A percentile compares a stretch with the other conserved stretches of the same genome.
These are phyloP conservation scores for Patellifolia procumbens DNA, from an alignment of 179 eudicot genomes.

Conservation along the genomic window DNA sequence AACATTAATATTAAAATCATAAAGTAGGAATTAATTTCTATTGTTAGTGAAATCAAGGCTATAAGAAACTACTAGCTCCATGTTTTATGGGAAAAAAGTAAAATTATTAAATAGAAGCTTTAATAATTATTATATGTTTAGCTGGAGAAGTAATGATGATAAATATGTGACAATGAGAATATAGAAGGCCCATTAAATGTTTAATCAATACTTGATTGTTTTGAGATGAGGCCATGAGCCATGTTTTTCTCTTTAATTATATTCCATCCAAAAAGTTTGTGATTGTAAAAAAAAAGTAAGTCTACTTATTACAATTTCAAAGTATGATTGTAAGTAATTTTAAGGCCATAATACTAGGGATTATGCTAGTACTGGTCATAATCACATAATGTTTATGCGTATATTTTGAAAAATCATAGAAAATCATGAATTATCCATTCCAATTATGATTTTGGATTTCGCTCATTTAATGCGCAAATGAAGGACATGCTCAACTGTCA, in stretches of 20 bases:
- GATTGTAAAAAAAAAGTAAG: not conserved
- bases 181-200: conserved; percentile 19
- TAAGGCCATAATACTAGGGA: conserved; percentile 18
- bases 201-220: conserved; percentile 21
- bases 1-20: not conserved
- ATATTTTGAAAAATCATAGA: conserved; percentile 13
- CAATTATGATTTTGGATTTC: conserved; percentile 27
- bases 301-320: not conserved
- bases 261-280: conserved; percentile 5
- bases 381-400: conserved; percentile 9
- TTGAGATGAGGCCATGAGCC: conserved; percentile 25
- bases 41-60: not conserved
- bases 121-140: conserved; percentile 2
- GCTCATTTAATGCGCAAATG: conserved; percentile 30
- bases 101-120: not conserved
- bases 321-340: conserved; percentile 12
- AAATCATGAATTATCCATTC: conserved; percentile 12
- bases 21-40: not conserved
- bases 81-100: conserved; percentile 27
- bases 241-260: conserved; percentile 18
- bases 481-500: conserved; percentile 32
- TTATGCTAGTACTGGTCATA: conserved; percentile 14
- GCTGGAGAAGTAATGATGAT: conserved; percentile 10
- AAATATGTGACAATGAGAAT: conserved; percentile 11
- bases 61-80: conserved; percentile 14